Percentiles rank a stretch among this genome's conserved stretches.
Evolutionary conservation across 2,329 filamentous ascomycete genomes (phyloP).

Genomic region (Botrytis medusae): DNA sequence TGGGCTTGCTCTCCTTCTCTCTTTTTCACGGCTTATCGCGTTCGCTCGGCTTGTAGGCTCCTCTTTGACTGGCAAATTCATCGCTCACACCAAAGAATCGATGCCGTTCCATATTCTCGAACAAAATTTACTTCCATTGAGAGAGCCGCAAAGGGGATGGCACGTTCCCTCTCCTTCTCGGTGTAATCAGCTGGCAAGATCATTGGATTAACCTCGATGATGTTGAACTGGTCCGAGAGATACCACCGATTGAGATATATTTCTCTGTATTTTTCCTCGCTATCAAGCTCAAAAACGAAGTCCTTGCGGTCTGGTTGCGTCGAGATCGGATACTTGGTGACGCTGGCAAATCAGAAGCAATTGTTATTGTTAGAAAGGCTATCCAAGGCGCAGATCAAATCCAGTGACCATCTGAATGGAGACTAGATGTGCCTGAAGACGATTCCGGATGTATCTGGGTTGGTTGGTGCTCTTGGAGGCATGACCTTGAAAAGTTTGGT

Average conservation of each 20-base stretch:
- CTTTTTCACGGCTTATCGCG: not conserved
- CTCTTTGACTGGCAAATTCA: not conserved
- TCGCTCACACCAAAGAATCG: not conserved
- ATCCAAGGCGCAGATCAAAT: not conserved
- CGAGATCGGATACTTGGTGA: too few species aligned
- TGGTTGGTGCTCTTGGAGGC: not conserved
- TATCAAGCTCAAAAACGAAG: not conserved
- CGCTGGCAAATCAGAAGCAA: accelerated
- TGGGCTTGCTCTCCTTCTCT: not conserved
- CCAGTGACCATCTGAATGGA: not conserved
- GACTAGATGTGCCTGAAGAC: not conserved
- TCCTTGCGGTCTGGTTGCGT: not conserved
- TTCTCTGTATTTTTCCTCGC: not conserved
- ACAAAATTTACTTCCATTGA: not conserved
- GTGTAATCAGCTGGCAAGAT: not conserved
- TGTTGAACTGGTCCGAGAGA: accelerated
- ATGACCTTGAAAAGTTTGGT: not conserved
- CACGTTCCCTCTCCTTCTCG: accelerated
- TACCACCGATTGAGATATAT: accelerated
- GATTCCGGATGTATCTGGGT: not conserved
- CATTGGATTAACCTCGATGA: not conserved
- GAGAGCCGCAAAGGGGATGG: not conserved
- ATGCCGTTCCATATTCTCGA: not conserved
- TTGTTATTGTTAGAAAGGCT: accelerated
- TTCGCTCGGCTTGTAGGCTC: too few species aligned